Evolutionary conservation across 2,329 filamentous ascomycete species (phyloP).

Genomic region (Penicillium paneum): DNA sequence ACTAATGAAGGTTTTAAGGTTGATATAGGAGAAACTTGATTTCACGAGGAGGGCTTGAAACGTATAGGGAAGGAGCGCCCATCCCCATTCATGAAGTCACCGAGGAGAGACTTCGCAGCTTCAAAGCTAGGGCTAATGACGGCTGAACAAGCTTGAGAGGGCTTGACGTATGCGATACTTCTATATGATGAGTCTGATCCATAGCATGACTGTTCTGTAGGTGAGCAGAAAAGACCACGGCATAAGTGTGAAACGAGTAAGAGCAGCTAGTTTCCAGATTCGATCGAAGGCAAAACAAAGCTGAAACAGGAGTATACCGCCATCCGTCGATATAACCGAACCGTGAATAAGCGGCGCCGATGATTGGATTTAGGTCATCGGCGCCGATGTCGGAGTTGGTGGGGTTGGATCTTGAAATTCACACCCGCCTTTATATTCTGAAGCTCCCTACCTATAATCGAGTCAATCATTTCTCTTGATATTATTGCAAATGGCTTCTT

Average conservation of each 20-base stretch:
- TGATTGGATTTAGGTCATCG: conserved; percentile 12
- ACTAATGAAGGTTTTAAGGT: too few relatives aligned
- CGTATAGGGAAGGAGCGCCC: background rate
- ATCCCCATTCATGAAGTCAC: too few relatives aligned
- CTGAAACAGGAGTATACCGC: background rate
- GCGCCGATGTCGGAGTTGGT: conserved; percentile 27
- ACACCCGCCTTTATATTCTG: conserved; percentile 24
- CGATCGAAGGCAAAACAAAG: background rate
- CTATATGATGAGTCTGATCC: background rate
- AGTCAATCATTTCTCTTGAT: conserved; percentile 11
- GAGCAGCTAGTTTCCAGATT: background rate
- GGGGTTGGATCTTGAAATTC: conserved; percentile 18
- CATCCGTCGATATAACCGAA: background rate
- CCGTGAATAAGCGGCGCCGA: conserved; percentile 9
- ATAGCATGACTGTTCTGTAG: too few relatives aligned
- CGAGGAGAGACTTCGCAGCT: background rate
- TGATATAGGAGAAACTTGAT: too few relatives aligned
- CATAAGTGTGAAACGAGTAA: background rate
- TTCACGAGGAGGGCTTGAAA: background rate
- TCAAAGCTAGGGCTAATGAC: too few relatives aligned
- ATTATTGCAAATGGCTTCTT: conserved; percentile 58
- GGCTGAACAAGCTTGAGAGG: too few relatives aligned
- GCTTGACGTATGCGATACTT: background rate
- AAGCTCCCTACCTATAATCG: conserved; percentile 16
- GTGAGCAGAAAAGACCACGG: too few relatives aligned